phyloP scores from a whole-genome alignment of 495 filamentous ascomycete genomes.

The Hyaloscypha finlandica region DNA sequence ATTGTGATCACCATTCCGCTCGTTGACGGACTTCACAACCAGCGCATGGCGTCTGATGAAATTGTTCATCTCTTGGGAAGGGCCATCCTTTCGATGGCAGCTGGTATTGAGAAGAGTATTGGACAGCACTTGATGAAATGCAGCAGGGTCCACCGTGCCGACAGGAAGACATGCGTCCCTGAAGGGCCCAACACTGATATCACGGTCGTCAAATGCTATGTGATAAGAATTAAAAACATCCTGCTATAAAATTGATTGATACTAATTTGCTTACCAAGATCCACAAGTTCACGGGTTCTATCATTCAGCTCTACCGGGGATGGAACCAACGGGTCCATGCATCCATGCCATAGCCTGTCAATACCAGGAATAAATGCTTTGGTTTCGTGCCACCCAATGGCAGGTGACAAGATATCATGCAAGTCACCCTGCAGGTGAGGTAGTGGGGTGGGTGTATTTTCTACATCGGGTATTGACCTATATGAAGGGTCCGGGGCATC shows the following conservation, averaged over 20 bases:
- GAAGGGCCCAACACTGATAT: constrained; percentile 16
- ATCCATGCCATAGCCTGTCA: constrained; percentile 11
- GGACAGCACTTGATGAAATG: constrained; percentile 21
- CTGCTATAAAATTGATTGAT: not conserved
- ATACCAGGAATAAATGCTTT: not conserved
- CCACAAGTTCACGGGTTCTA: constrained; percentile 13
- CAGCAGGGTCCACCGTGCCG: constrained; percentile 20
- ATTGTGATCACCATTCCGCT: not conserved
- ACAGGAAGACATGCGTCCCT: constrained; percentile 23
- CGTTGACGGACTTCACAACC: constrained; percentile 13
- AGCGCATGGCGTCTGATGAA: constrained; percentile 7
- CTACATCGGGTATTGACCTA: not conserved
- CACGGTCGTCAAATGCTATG: constrained; percentile 14
- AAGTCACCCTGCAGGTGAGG: too few species aligned
- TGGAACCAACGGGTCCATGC: constrained; percentile 23
- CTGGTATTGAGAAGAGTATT: constrained; percentile 17
- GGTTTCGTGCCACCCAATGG: too few species aligned
- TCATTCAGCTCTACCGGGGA: constrained; percentile 21
- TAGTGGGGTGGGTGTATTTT: too few species aligned
- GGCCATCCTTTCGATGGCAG: not conserved
- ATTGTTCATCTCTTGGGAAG: constrained; percentile 6
- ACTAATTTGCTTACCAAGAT: constrained; percentile 10
- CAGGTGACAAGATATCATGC: too few species aligned
- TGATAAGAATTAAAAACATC: not conserved
- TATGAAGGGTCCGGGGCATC: too few species aligned